Base-by-base conservation (phyloP, 2,329 filamentous ascomycete species). In the Orbilia brochopaga region DNA sequence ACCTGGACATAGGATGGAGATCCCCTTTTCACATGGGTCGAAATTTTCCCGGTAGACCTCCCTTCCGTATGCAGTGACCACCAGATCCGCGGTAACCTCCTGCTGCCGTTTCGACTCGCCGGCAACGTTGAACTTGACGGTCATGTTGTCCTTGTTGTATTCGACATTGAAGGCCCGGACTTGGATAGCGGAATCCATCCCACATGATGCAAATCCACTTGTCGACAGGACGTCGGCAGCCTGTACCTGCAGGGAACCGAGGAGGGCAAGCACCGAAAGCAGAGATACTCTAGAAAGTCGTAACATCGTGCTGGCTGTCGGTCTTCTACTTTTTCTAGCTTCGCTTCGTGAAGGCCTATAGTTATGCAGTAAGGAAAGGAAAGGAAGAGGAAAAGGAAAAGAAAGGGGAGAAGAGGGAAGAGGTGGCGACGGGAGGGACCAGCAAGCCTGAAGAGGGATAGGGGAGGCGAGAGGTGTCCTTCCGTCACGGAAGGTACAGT, bases 1-100 rank as follows among this genome's bases (percentile, higher is more conserved):
- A 90, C 89, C 84, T 78, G 94, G 94, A 80, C 94, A 99, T 53
- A 99, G 83, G 76, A 90, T 82, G 7, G 84, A 79, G 56, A 97
- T 92, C 40, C 78, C 80, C 1, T 81, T 75, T 17, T 87, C 85
- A 79, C 94, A 99, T 37, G 94, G 94, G 77, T 97, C 87, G 80
- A 97, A 96, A 2, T 81, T 82, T 69, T 90, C 90, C 42, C 84
- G 83, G 80, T 95, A 97, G 23, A 97, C 86, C 73, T 89, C 80
- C 67, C 86, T 86, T 69, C 94, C 94, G 78, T 97, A 97, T 7
- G 93, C 93, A 24, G 84, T 89, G 42, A 97, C 90, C 21, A 86
- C 84, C 69, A 97, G 82, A 15, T 81, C 82, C 13, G 91, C 92
- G 62, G 85, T 90, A 70, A 97, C 91, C 75, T 96, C 92, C 79